Conservation (phyloP, 768 basidiomycete species). For the Suillus subluteus region DNA sequence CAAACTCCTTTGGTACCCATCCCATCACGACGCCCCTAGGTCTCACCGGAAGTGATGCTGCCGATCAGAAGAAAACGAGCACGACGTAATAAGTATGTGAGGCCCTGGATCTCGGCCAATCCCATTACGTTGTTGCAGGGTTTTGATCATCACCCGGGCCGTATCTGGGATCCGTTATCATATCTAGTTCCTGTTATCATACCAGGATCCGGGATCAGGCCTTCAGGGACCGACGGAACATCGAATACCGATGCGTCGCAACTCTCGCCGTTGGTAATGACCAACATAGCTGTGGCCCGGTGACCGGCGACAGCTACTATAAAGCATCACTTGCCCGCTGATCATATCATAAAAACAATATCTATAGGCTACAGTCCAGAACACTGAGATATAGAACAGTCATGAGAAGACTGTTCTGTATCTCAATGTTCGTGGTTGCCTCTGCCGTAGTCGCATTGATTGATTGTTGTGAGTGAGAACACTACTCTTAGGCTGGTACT, state of each 20-base stretch:
- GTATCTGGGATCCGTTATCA: background rate
- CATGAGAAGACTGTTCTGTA: background rate
- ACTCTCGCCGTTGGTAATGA: background rate
- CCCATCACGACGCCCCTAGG: no score
- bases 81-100: background rate
- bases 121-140: background rate
- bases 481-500: background rate
- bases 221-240: background rate
- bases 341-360: background rate
- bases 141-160: no score
- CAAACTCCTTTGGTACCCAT: no score
- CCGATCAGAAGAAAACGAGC: no score
- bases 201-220: no score
- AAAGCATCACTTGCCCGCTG: background rate
- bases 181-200: no score
- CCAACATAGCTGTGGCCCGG: background rate
- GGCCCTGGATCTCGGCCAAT: background rate
- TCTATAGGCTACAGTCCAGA: background rate
- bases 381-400: conserved; percentile 5
- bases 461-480: background rate
- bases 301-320: background rate
- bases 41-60: no score
- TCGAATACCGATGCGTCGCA: background rate
- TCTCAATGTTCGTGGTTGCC: background rate
- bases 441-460: background rate